Percentiles rank a stretch among this genome's conserved stretches.
These are phyloP conservation scores for Hyaloscypha bicolor DNA, from an alignment of 495 filamentous ascomycete species.

Conservation along the genomic window DNA sequence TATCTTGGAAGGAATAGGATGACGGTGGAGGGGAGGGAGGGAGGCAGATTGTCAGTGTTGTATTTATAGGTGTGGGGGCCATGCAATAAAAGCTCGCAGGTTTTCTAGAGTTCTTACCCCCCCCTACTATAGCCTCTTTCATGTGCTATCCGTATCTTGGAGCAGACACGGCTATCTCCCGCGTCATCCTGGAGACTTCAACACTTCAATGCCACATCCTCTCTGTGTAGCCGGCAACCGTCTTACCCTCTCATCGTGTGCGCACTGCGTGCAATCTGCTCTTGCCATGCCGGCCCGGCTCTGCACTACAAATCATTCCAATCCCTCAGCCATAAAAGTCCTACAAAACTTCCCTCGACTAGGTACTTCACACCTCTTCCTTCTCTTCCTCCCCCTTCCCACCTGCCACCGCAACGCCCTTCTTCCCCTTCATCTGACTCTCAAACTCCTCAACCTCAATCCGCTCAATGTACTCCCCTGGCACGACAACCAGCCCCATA, in stretches of 20 bases:
- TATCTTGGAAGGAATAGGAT: constrained; percentile 7
- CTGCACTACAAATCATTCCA: too few relatives aligned
- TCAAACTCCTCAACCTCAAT: constrained; percentile 83
- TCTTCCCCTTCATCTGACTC: constrained; percentile 40
- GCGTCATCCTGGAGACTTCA: too few relatives aligned
- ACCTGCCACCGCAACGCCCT: background rate
- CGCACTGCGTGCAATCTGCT: too few relatives aligned
- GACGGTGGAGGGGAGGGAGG: background rate
- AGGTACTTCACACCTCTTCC: background rate
- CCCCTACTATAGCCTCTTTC: background rate
- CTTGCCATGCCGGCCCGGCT: too few relatives aligned
- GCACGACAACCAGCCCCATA: constrained; percentile 88
- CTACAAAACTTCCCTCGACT: too few relatives aligned
- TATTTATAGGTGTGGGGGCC: constrained; percentile 18
- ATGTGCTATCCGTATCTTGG: constrained; percentile 3
- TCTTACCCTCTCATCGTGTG: too few relatives aligned
- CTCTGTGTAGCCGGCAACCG: too few relatives aligned
- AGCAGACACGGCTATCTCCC: too few relatives aligned
- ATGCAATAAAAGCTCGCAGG: background rate
- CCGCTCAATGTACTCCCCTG: constrained; percentile 80
- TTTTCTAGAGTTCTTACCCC: background rate
- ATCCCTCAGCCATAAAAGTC: too few relatives aligned
- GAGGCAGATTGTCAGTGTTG: constrained; percentile 1
- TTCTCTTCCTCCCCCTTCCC: background rate
- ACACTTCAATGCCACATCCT: too few relatives aligned